Conservation (phyloP, 2,329 filamentous ascomycete genomes). For the Fusarium haematococcum region DNA sequence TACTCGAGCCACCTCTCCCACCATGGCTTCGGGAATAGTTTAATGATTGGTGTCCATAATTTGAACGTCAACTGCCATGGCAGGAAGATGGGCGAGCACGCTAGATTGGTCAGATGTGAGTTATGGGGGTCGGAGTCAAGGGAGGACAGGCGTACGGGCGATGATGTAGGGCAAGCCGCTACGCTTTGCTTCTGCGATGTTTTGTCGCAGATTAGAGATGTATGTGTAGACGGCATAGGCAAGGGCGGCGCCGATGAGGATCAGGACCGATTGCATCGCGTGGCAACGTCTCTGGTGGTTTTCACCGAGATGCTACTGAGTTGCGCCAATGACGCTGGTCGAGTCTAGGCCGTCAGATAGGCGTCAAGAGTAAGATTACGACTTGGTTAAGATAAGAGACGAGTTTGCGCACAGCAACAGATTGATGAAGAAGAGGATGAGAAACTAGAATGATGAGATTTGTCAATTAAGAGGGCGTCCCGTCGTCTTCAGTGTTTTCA, state of each 20-base stretch:
- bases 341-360: neutral
- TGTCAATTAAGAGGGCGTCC: neutral
- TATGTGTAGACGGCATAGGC: slow-evolving; percentile 50
- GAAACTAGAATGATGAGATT: neutral
- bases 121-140: neutral
- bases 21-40: slow-evolving; percentile 64
- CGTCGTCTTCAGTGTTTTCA: neutral
- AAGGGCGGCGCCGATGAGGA: slow-evolving; percentile 49
- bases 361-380: neutral
- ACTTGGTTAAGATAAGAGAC: neutral
- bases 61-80: slow-evolving; percentile 67
- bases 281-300: slow-evolving; percentile 24
- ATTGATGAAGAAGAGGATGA: neutral
- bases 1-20: slow-evolving; percentile 72
- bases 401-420: neutral
- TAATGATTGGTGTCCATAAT: slow-evolving; percentile 68
- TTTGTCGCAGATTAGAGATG: slow-evolving; percentile 53
- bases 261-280: slow-evolving; percentile 52
- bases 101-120: slow-evolving; percentile 45
- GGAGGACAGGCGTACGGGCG: slow-evolving; percentile 57
- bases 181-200: slow-evolving; percentile 63
- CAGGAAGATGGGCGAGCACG: slow-evolving; percentile 61
- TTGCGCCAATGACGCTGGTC: neutral
- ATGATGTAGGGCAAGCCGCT: slow-evolving; percentile 66
- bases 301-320: neutral